Evolutionary conservation across 2,329 filamentous ascomycete species (phyloP).

Genomic region (Colletotrichum musicola): DNA sequence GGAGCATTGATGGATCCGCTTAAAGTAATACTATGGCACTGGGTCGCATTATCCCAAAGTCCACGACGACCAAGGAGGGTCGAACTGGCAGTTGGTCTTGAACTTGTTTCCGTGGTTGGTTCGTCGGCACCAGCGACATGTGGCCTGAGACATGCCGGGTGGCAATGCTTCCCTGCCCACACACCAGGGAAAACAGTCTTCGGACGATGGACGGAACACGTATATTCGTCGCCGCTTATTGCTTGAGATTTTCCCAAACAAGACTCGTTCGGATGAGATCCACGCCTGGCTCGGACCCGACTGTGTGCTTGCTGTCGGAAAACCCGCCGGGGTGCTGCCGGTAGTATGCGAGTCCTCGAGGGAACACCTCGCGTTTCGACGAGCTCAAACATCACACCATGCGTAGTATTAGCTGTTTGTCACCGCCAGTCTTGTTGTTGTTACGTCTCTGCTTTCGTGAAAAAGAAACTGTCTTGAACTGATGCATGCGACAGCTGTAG

Average conservation of each 20-base stretch:
- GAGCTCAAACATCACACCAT: constrained; percentile 12
- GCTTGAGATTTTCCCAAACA: constrained; percentile 36
- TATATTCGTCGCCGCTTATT: constrained; percentile 26
- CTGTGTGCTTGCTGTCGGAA: constrained; percentile 33
- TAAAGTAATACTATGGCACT: constrained; percentile 13
- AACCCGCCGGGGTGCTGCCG: constrained; percentile 21
- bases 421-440: not conserved
- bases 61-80: constrained; percentile 20
- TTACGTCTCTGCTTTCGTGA: constrained; percentile 1
- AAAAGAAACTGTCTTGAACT: constrained; percentile 26
- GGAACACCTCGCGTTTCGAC: constrained; percentile 25
- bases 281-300: constrained; percentile 31
- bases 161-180: constrained; percentile 27
- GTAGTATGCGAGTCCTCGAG: constrained; percentile 10
- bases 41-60: constrained; percentile 29
- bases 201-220: constrained; percentile 35
- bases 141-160: constrained; percentile 37
- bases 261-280: constrained; percentile 38
- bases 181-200: constrained; percentile 24
- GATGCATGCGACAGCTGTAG: constrained; percentile 28
- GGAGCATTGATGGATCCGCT: constrained; percentile 33
- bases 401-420: no score
- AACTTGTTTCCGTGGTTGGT: constrained; percentile 19
- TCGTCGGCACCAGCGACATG: constrained; percentile 1
- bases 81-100: constrained; percentile 24